Base-by-base conservation (phyloP, 2,329 filamentous ascomycete genomes). In the Colletotrichum orchidophilum region DNA sequence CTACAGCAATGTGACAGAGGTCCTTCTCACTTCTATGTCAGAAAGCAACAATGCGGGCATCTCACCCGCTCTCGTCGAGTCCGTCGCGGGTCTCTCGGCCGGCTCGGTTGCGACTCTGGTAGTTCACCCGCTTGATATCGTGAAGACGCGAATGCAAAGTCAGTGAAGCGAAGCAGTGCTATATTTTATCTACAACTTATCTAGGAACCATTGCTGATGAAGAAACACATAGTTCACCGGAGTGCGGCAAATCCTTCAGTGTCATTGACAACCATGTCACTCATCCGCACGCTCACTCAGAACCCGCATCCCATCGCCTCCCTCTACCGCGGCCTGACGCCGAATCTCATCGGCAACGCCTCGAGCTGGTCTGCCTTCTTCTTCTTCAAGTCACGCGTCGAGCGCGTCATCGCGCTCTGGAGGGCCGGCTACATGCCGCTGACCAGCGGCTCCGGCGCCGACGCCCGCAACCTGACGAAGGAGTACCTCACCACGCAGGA, bases 141-240 rank as follows among this genome's bases (percentile, higher is more conserved):
- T 98, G 80, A 99, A 99, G 87, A 98, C 96, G 72, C 93, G 96
- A 74, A 91, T 99, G 79, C 96, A 99, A 84, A 91, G 94, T 95
- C 84, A 70, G 84, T 79, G 49, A 26, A 9, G 60, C 39, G 21
- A 27, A 6, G 31, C 15, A 12, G 15, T 7, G n/a, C 21, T n/a
- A 7, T 13, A 6, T 29, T 13, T 46, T 26, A n/a, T 29, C 33
- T 18, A 13, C 27, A 15, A 24, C 58, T n/a, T 62, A 24, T 26
- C 7, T 8, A 21, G 42, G n/a, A 29, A 3, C 66, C 5, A 7
- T n/a, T 2, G 13, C 63, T 70, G 3, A 70, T 55, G 3, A 35
- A 33, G 9, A 21, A 42, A 46, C 42, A 5, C 27, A 9, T 46
- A 89, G 88, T 91, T 75, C 84, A 89, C 75, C 86, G 87, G 71